These are phyloP conservation scores for Laburnicola sp. DNA, from an alignment of 2,329 filamentous ascomycete species.

Conservation along the genomic window DNA sequence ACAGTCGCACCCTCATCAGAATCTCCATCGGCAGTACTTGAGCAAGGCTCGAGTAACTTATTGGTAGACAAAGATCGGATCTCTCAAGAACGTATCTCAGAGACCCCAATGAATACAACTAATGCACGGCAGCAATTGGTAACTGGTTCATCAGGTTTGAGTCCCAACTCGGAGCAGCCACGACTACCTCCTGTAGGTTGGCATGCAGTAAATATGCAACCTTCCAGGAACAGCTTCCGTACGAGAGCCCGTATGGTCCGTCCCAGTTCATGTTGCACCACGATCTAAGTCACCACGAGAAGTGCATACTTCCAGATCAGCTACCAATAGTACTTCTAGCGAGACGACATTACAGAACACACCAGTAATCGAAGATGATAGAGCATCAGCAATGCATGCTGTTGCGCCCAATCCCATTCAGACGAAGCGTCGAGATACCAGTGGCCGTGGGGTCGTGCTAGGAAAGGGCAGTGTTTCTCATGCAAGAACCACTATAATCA, in stretches of 20 bases:
- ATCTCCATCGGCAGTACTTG: neutral
- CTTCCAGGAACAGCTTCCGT: slow-evolving; percentile 4
- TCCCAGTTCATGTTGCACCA: neutral
- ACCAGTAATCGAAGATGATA: neutral
- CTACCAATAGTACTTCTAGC: too few relatives aligned
- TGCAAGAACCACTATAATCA: slow-evolving; percentile 53
- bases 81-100: neutral
- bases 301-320: neutral
- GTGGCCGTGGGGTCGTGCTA: slow-evolving; percentile 24
- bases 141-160: neutral
- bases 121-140: too few relatives aligned
- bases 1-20: neutral
- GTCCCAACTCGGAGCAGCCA: neutral
- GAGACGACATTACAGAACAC: neutral
- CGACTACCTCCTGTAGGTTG: slow-evolving; percentile 11
- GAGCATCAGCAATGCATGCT: neutral
- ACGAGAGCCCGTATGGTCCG: slow-evolving; percentile 20
- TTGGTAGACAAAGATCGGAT: neutral
- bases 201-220: slow-evolving; percentile 23
- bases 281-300: neutral
- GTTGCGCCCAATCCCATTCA: too few relatives aligned
- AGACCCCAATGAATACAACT: too few relatives aligned
- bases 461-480: slow-evolving; percentile 50
- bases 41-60: neutral
- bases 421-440: too few relatives aligned